Evolutionary conservation across 1,139 yeast genomes (phyloP), one percentile per base, ranked within the genome.

Genomic region (Yamadazyma diospyri): DNA sequence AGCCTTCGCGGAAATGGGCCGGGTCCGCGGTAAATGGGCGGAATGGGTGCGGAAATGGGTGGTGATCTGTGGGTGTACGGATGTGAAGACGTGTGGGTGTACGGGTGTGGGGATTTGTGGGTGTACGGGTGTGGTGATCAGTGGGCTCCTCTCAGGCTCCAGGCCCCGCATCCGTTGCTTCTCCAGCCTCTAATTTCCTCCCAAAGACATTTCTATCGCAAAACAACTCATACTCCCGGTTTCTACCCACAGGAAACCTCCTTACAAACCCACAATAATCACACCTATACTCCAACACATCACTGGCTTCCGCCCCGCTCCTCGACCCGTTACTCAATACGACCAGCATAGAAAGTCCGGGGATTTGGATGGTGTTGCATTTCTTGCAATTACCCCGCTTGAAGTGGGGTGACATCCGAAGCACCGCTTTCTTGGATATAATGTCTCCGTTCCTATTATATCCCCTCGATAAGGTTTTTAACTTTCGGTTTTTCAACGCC

Each of bases 371-470:
- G 7, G 71, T 52, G 34, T 69, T 53, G 50, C 94, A 83, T 16
- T 53, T 55, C 44, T 80, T 81, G 53, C 94, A 83, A 16, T 77
- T 46, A 1, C 68, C 61, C 40, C 89, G 59, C 50, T 83, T 84
- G 14, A 83, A 48, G 17, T 59, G 59, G 0, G 87, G 87, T 22
- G 81, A 70, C 32, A 80, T 47, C 45, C 81, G 72, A 11, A 79
- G 48, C 5, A 81, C 88, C 4, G 77, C 69, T 48, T 78, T 80
- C 47, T 78, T 77, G 3, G 85, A 71, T 7, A 81, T 79, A 22
- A 64, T 45, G 34, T 64, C 71, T 41, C 72, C 60, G 30, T 64
- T 68, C 31, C 72, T 55, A 12, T 64, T 51, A 41, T 76, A 76
- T 30, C 66, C 63, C 28, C 84, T 54, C 0, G 83, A 69, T 6